Evolutionary conservation across 2,329 filamentous ascomycete species (phyloP), one percentile per base, ranked within the genome.

Genomic region (Fusarium fujikuroi): DNA sequence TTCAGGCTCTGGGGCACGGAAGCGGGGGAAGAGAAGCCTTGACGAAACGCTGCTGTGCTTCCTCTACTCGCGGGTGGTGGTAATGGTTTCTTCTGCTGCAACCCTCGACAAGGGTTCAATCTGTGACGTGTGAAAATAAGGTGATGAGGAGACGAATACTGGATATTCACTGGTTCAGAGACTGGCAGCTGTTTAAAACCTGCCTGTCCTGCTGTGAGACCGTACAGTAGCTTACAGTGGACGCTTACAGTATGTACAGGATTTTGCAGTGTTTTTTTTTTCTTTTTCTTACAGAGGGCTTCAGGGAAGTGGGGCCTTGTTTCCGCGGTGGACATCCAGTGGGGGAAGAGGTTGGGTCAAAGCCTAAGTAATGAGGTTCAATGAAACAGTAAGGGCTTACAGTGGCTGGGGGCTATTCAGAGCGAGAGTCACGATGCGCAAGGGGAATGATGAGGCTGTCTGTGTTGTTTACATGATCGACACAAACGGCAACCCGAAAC

Each of bases 41-140:
- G 63, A 68, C 53, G 57, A 70, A 65, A 62, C 52, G 32, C 40
- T 50, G 37, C 25, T 50, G 54, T 37, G 40, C 40, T 66, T 69
- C 60, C 57, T 71, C 60, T 64, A 66, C 52, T 53, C 43, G 61
- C 60, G 60, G 56, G 47, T 66, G 57, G 56, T 62, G 53, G 53
- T 53, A 47, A 68, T 62, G 66, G 58, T 53, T 56, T 49, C 46
- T 57, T 52, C 32, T 60, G 32, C 50, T 61, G 40, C 59, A 52
- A 57, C 44, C 63, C 50, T 43, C 16, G 64, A 73, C 65, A 52
- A 66, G 62, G 63, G 54, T 60, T 47, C 43, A 47, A 30, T 15
- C 46, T 52, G 66, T 73, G 65, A 71, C 61, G 74, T 66, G 63
- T 63, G 61, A 67, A 53, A 39, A 57, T 63, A 60, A 53, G 53